Evolutionary conservation across 2,329 filamentous ascomycete genomes (phyloP).

Genomic region (Aspergillus aculeatus): DNA sequence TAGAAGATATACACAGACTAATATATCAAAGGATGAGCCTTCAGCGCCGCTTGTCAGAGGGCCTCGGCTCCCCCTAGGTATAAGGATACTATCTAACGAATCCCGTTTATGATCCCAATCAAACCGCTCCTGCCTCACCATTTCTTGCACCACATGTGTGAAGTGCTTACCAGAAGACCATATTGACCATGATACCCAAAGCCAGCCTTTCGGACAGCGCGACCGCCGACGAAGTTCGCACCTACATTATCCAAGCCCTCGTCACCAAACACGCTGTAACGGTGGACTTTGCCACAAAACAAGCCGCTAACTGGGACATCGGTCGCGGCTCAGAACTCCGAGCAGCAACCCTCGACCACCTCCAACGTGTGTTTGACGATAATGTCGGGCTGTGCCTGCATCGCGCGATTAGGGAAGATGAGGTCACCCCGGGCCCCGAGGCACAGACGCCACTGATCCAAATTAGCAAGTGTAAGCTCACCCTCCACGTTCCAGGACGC

Average conservation of each 20-base stretch:
- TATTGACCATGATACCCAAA: neutral
- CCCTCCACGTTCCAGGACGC: no score
- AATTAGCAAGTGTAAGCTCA: no score
- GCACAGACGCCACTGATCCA: neutral
- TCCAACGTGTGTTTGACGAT: constrained; percentile 3
- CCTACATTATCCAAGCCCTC: constrained; percentile 1
- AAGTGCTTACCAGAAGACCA: no score
- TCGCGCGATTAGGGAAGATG: neutral
- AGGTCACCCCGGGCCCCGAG: neutral
- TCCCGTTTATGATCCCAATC: no score
- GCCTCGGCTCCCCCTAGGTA: no score
- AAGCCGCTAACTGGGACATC: neutral
- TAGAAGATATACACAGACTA: no score
- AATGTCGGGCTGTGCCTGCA: constrained; percentile 6
- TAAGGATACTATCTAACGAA: no score
- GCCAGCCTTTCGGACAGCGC: neutral
- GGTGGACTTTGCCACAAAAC: neutral
- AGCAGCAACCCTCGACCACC: neutral
- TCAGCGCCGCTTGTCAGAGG: no score
- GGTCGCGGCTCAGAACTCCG: constrained; percentile 3
- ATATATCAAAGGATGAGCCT: no score
- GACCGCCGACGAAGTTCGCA: neutral
- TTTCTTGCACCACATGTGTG: no score
- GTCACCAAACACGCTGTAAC: neutral
- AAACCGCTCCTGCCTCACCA: no score